Conservation (phyloP, 495 filamentous ascomycete species). For the Penicillium salamii region DNA sequence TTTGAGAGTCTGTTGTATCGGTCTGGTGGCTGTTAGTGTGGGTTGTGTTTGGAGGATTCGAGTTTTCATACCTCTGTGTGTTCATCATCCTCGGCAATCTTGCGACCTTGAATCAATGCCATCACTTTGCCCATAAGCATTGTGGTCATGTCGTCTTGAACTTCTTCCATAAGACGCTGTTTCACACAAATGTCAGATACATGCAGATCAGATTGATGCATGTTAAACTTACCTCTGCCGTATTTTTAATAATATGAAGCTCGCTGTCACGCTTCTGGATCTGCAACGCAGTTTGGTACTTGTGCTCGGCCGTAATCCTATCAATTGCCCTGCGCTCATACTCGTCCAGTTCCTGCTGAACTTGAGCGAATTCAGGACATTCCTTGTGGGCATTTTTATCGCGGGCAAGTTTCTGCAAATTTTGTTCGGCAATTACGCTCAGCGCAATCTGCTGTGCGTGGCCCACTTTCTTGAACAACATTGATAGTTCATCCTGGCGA, state of each 20-base stretch:
- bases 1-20: conserved; percentile 39
- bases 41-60: background rate
- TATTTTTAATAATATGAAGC: conserved; percentile 24
- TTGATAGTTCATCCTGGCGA: conserved; percentile 42
- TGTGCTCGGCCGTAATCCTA: conserved; percentile 24
- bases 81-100: conserved; percentile 46
- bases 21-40: conserved; percentile 26
- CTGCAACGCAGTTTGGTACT: conserved; percentile 26
- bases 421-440: conserved; percentile 36
- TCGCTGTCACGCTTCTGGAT: conserved; percentile 28
- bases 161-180: conserved; percentile 25
- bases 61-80: conserved; percentile 40
- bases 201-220: conserved; percentile 1
- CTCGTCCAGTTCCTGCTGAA: conserved; percentile 22
- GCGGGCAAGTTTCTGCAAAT: conserved; percentile 33
- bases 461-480: conserved; percentile 42
- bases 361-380: conserved; percentile 39
- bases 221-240: conserved; percentile 26
- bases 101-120: conserved; percentile 35
- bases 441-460: conserved; percentile 39
- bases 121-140: conserved; percentile 43
- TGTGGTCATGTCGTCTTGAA: conserved; percentile 38
- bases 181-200: conserved; percentile 1
- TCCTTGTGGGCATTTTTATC: conserved; percentile 44
- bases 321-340: conserved; percentile 17